These are phyloP conservation scores for Onygenales sp. DNA, from an alignment of 2,329 filamentous ascomycete genomes.

Conservation along the genomic window DNA sequence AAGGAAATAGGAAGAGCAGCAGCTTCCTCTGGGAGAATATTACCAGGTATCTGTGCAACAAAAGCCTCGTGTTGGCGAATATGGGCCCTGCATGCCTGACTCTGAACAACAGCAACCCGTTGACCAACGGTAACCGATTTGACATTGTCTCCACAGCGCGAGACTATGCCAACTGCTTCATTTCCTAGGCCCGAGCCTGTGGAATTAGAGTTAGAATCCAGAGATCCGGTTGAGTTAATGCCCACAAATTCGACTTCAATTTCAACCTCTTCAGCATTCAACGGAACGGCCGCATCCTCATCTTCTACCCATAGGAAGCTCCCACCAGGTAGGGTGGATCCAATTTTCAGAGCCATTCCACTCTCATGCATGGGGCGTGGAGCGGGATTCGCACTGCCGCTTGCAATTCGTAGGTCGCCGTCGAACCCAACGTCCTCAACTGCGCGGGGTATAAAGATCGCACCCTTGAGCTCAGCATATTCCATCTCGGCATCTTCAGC, in stretches of 20 bases:
- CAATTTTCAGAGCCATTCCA: neutral
- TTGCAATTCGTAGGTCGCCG: neutral
- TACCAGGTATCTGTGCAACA: slow-evolving; percentile 10
- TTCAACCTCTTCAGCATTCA: neutral
- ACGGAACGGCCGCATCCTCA: neutral
- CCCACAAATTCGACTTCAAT: neutral
- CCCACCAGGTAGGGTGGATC: neutral
- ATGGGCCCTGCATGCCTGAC: neutral
- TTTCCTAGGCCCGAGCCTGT: neutral
- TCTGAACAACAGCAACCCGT: neutral
- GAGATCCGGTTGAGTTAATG: neutral
- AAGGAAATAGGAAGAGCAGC: slow-evolving; percentile 10
- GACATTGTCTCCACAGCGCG: neutral
- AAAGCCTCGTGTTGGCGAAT: neutral
- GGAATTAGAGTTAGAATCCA: neutral
- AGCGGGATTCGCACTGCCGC: neutral
- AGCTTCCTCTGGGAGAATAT: slow-evolving; percentile 9
- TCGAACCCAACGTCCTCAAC: slow-evolving; percentile 2
- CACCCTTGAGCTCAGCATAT: neutral
- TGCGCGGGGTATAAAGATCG: neutral
- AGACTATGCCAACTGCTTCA: neutral
- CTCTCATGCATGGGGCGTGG: neutral
- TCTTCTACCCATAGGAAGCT: neutral
- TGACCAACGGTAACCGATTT: neutral
- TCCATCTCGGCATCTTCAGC: slow-evolving; percentile 1